Evolutionary conservation across 1,139 yeast genomes (phyloP).

Genomic region (Wickerhamomyces sp.): DNA sequence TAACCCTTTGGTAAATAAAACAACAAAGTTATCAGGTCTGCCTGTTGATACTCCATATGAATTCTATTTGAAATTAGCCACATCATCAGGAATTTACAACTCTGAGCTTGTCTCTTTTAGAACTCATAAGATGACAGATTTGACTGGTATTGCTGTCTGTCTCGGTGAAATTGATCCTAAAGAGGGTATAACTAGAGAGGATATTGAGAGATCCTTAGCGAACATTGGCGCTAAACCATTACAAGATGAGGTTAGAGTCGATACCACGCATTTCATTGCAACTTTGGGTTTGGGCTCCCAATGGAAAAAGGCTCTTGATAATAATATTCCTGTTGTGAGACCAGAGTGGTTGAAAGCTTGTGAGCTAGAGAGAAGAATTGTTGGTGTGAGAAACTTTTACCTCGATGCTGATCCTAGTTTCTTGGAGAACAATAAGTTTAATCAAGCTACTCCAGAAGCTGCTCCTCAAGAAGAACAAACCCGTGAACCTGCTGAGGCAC

Average conservation of each 20-base stretch:
- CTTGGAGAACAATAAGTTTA: conserved; percentile 29
- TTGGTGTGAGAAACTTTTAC: conserved; percentile 87
- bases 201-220: conserved; percentile 57
- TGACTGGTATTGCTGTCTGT: conserved; percentile 90
- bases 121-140: conserved; percentile 95
- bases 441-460: conserved; percentile 8
- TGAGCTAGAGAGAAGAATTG: conserved; percentile 81
- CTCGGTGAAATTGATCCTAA: conserved; percentile 71
- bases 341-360: conserved; percentile 98
- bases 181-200: conserved; percentile 54
- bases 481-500: background rate
- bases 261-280: conserved; percentile 91
- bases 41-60: conserved; percentile 81
- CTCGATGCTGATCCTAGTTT: conserved; percentile 40
- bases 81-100: conserved; percentile 81
- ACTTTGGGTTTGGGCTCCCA: conserved; percentile 61
- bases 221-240: conserved; percentile 84
- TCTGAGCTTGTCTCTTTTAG: conserved; percentile 67
- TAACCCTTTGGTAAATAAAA: conserved; percentile 71
- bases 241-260: conserved; percentile 71
- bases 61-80: conserved; percentile 75
- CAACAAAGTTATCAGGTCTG: conserved; percentile 87
- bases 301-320: conserved; percentile 73
- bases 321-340: conserved; percentile 89
- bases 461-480: conserved; percentile 2